Percentiles rank a stretch among this genome's conserved stretches.
These are phyloP conservation scores for Stylonectria norvegica DNA, from an alignment of 2,329 filamentous ascomycete species.

Conservation along the genomic window DNA sequence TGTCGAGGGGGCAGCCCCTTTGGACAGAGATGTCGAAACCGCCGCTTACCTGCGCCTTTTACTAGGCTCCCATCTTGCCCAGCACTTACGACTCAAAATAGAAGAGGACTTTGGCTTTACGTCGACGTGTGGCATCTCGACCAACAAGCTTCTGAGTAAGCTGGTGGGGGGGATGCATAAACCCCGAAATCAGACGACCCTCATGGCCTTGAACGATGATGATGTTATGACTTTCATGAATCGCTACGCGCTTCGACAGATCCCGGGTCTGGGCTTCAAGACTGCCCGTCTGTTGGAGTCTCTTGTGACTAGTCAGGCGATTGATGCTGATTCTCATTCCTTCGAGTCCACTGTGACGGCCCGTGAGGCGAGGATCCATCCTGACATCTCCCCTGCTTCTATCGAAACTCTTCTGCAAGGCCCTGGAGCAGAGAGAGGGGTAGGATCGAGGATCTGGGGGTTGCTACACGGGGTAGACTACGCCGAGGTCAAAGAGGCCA, in stretches of 20 bases:
- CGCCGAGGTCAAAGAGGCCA: conserved; percentile 67
- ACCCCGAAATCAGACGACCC: conserved; percentile 79
- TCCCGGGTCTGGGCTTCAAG: conserved; percentile 84
- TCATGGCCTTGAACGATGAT: conserved; percentile 62
- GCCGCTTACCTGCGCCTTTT: conserved; percentile 59
- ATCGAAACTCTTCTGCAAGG: conserved; percentile 69
- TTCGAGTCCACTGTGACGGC: conserved; percentile 56
- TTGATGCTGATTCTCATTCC: conserved; percentile 33
- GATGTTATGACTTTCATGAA: conserved; percentile 70
- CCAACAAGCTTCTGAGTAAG: conserved; percentile 83
- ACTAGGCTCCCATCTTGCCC: conserved; percentile 77
- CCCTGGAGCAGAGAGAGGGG: conserved; percentile 66
- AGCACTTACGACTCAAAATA: conserved; percentile 67
- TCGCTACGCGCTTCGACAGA: conserved; percentile 67
- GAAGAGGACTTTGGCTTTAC: conserved; percentile 80
- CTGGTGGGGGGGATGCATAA: conserved; percentile 82
- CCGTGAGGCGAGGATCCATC: conserved; percentile 59
- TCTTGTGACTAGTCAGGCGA: conserved; percentile 43
- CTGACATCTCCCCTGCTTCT: conserved; percentile 58
- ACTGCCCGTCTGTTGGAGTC: conserved; percentile 48
- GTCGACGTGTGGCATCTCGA: conserved; percentile 81
- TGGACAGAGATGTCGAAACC: conserved; percentile 28
- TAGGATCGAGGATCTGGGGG: conserved; percentile 70
- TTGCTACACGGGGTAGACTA: conserved; percentile 79
- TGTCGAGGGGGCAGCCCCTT: conserved; percentile 36